Base-by-base conservation (phyloP, 2,329 filamentous ascomycete genomes). In the Alternaria consortialis region DNA sequence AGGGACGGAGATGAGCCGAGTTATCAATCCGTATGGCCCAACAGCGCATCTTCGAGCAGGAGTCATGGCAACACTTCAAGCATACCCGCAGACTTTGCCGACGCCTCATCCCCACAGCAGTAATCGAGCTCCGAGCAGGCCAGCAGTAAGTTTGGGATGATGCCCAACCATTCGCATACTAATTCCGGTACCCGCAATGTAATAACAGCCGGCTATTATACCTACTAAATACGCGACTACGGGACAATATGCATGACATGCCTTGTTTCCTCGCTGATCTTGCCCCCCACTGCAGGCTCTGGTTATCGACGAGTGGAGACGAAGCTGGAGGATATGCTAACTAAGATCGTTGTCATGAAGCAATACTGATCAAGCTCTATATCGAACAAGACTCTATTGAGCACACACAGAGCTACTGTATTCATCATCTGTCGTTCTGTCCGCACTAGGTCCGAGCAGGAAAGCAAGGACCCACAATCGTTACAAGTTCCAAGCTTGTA, bases 121-220 rank as follows among this genome's bases (percentile, higher is more conserved):
- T 32, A 47, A 47, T 27, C 17, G 44, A 47, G n/a, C 44, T 12
- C 29, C 27, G 44, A 17, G 44, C 2, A 47, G 44, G 44, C 6
- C 44, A 31, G 27, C 43, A 32, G n/a, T 5, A 47, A 11, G 5
- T 11, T 20, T 48, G 12, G 7, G 29, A 23, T 48, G 44, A 34
- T 48, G 44, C 44, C 44, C 44, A 48, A 48, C 34, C 29, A 29
- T 36, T 50, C 32, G n/a, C 48, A 13, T 51, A 54, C 57, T 44
- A 42, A 52, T 20, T 9, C 37, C 47, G 44, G 15, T 37, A 40
- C 23, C 52, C 40, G 27, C 27, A 51, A 32, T 55, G 57, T 60
- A 56, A 63, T 60, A 63, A 52, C 60, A 63, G 31, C 39, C 53
- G 53, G 37, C 53, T 58, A 29, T 44, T 60, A 57, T 60, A 57